phyloP scores from a whole-genome alignment of 2,329 filamentous ascomycete species.

The Colletotrichum sp. region DNA sequence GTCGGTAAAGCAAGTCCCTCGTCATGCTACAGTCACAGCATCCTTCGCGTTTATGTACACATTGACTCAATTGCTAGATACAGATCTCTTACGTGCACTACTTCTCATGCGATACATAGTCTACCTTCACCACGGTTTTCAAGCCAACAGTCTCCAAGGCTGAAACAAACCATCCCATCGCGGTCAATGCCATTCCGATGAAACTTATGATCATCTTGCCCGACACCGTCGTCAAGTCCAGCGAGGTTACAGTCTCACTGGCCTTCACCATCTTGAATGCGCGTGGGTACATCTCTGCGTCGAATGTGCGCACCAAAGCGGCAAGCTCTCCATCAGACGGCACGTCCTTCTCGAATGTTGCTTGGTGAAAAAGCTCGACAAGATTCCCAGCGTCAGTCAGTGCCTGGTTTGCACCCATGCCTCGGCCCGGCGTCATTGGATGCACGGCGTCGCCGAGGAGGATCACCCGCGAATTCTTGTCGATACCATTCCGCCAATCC shows the following conservation, averaged over 20 bases:
- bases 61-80: background rate
- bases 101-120: background rate
- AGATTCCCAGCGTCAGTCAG: background rate
- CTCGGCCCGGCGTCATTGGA: background rate
- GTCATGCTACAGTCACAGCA: no score
- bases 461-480: background rate
- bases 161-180: background rate
- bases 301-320: background rate
- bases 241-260: background rate
- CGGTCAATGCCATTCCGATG: background rate
- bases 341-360: background rate
- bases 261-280: background rate
- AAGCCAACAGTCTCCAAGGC: background rate
- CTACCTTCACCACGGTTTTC: background rate
- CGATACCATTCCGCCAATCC: background rate
- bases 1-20: no score
- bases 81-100: background rate
- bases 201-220: background rate
- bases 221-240: background rate
- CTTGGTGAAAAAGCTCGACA: background rate
- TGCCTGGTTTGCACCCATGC: background rate
- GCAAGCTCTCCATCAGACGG: background rate
- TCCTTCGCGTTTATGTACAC: background rate
- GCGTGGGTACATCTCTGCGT: background rate
- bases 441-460: background rate